Evolutionary conservation across 768 basidiomycete species (phyloP), one percentile per base, ranked within the genome.

Genomic region (Mycena rebaudengoi): DNA sequence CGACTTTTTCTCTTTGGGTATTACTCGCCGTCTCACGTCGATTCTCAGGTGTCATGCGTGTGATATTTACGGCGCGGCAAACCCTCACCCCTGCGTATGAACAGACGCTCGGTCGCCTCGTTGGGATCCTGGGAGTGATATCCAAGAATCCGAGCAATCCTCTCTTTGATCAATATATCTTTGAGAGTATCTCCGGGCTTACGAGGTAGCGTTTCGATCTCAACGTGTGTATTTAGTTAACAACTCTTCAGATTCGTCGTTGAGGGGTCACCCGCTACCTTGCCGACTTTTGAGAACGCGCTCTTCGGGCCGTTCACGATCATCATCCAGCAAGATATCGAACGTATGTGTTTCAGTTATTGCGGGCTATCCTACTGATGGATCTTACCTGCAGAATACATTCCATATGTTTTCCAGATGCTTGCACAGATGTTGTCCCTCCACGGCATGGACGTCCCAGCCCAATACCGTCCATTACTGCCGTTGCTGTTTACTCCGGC

Each of bases 91-190:
- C 92, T 0, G 82, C 78, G 8, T 92, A 89, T 70, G 85, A 90
- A 61, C 81, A 79, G 35, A 83, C 89, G 3, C 83, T 99, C 7
- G 78, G 75, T 40, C 89, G 91, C 13, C 86, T 99, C 8, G 93
- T 98, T 57, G 76, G 79, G 26, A 96, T 99, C 70, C 83, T 98
- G 29, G 90, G 92, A 13, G 85, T 91, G 56, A 95, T 97, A 69
- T 94, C 92, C 63, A 94, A 92, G 80, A 99, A 99, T 74, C 97
- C 98, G 16, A 95, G 93, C 74, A 99, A 99, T 76, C 98, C 98
- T 2, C 90, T 91, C 68, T 99, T 99, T 77, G 96, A 98, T 75
- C 98, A 99, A 75, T 98, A 94, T 73, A 92, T 95, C 66, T 99
- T 99, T 71, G 97, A 99, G 79, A 92, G 92, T 73, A 88, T 99